phyloP scores from a whole-genome alignment of 352 stramenopile species.

The Phytopythium aichiense region DNA sequence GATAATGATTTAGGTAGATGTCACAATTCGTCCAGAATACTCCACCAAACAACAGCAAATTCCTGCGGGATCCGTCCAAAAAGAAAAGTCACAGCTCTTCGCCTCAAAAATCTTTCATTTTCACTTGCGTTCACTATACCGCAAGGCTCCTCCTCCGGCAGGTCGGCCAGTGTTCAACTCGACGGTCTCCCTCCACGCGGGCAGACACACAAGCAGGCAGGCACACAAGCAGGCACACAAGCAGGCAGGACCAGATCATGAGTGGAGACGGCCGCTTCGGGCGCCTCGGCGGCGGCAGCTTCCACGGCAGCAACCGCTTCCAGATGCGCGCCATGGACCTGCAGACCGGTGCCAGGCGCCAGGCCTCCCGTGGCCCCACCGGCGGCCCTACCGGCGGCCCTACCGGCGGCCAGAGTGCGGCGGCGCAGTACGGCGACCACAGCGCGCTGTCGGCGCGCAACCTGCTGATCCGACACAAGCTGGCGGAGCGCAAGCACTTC shows the following conservation, averaged over 20 bases:
- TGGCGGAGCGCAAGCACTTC: slow-evolving; percentile 75
- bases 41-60: too few relatives aligned
- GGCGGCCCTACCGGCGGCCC: not conserved
- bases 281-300: slow-evolving; percentile 15
- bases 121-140: too few relatives aligned
- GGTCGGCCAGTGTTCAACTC: too few relatives aligned
- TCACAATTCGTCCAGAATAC: too few relatives aligned
- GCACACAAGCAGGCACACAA: too few relatives aligned
- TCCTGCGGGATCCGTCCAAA: too few relatives aligned
- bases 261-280: not conserved
- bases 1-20: too few relatives aligned
- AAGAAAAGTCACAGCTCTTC: too few relatives aligned
- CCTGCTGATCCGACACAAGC: slow-evolving; percentile 66
- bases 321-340: slow-evolving; percentile 51
- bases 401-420: not conserved
- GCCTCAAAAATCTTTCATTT: too few relatives aligned
- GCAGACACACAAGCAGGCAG: too few relatives aligned
- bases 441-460: slow-evolving; percentile 69
- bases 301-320: slow-evolving; percentile 32
- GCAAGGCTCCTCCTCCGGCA: too few relatives aligned
- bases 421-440: slow-evolving; percentile 15
- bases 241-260: not conserved
- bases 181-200: too few relatives aligned
- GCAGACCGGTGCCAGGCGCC: slow-evolving; percentile 14
- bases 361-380: not conserved